Conservation (phyloP, 108 stramenopile genomes). For the Cyclostephanos tholiformis region DNA sequence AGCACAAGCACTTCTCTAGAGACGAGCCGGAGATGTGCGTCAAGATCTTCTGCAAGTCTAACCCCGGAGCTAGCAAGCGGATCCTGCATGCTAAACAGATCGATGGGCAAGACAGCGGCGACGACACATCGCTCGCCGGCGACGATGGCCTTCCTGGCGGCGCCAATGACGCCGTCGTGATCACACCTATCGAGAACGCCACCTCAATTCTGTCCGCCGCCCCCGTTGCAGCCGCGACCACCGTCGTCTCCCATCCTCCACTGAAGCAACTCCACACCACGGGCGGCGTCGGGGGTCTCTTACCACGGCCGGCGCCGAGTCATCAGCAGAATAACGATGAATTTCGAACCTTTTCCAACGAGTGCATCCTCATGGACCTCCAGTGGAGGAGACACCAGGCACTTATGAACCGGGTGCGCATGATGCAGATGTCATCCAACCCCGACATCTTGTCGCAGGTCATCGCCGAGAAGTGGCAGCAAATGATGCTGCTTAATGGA, state of each 20-base stretch:
- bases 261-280: neutral
- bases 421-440: neutral
- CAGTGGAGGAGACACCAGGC: neutral
- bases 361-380: neutral
- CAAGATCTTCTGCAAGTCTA: conserved; percentile 51
- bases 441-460: neutral
- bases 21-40: conserved; percentile 64
- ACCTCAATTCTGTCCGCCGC: neutral
- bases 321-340: neutral
- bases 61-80: neutral
- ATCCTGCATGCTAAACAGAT: neutral
- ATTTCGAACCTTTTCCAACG: neutral
- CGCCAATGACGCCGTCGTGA: neutral
- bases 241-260: neutral
- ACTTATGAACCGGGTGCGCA: neutral
- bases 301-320: neutral
- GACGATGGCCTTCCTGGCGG: neutral
- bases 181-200: neutral
- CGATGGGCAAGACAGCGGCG: neutral
- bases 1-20: conserved; percentile 66
- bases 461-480: neutral
- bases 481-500: neutral
- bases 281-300: neutral
- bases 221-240: neutral
- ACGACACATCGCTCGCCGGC: neutral